Evolutionary conservation across 352 stramenopile species (phyloP), one percentile per base, ranked within the genome.

Genomic region (Globisporangium recalcitrans): DNA sequence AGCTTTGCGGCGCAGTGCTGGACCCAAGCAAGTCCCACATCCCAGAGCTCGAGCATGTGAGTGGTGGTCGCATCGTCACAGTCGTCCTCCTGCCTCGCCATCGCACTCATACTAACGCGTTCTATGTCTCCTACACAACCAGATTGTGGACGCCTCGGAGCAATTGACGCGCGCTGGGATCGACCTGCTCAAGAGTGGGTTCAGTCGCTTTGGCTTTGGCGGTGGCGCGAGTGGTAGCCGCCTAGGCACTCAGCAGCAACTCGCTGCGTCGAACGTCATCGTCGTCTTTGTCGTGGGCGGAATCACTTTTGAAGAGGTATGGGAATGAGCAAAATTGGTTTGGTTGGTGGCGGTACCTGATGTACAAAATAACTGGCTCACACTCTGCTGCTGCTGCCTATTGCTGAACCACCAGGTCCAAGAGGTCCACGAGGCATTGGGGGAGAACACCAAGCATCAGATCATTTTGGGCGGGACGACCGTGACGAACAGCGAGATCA

Each of bases 101-200:
- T 44, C 14, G 2, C 16, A 44, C 14, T 7, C 5, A 52, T 16
- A 5, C 21, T 52, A 7, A 27, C 21, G 10, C 11, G 10, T 26
- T 16, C 19, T 49, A 49, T 14, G 22, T 42, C 29, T 31, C 26
- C 3, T 62, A 13, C 8, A 40, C 11, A 8, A n/a, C 9, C 54
- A 93, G 78, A 69, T 93, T 53, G 72, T 90, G 19, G 84, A 93
- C 64, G 84, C 78, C 0, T 91, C 84, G 0, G 84, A 93, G 61
- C 81, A 93, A 55, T 65, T 93, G 14, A 88, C 84, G 9, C 75
- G 80, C 6, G 84, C 80, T 10, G 84, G 84, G 16, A 93, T 93
- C 26, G 81, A 91, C 57, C 69, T 93, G 34, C 72, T 93, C 4
- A 91, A 88, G 60, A 90, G 81, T n/a, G 84, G 84, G 3, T 88